Evolutionary conservation across 345 rosid species (phyloP).

Genomic region (Eucalyptus pumila): DNA sequence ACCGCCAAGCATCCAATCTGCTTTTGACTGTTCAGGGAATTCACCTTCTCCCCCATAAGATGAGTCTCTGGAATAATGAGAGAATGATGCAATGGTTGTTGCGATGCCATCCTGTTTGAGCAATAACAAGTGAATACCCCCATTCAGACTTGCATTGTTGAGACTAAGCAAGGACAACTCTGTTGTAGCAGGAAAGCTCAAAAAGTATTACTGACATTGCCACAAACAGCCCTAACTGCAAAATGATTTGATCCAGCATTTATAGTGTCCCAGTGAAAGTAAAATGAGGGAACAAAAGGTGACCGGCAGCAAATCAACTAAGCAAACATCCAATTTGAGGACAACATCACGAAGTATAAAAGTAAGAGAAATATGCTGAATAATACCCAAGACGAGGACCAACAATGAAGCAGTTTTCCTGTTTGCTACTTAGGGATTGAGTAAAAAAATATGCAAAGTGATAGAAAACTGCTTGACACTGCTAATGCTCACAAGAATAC

Average conservation of each 20-base stretch:
- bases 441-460: background rate
- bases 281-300: background rate
- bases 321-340: background rate
- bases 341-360: background rate
- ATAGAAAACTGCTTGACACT: background rate
- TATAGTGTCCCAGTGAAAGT: background rate
- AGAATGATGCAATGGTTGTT: slow-evolving; percentile 52
- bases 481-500: background rate
- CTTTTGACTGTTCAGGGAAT: slow-evolving; percentile 39
- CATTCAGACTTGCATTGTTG: background rate
- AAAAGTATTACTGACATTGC: background rate
- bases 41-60: slow-evolving; percentile 8
- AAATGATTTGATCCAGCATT: background rate
- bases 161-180: background rate
- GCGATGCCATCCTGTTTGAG: slow-evolving; percentile 59
- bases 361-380: background rate
- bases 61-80: slow-evolving; percentile 39
- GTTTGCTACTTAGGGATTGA: background rate
- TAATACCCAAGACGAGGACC: background rate
- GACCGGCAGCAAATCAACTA: background rate
- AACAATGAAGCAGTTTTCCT: background rate
- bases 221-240: background rate
- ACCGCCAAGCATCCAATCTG: slow-evolving; percentile 63
- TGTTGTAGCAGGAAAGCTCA: background rate
- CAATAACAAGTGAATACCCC: background rate